Conservation (phyloP, 495 filamentous ascomycete species). For the Penicillium longicatenatum region DNA sequence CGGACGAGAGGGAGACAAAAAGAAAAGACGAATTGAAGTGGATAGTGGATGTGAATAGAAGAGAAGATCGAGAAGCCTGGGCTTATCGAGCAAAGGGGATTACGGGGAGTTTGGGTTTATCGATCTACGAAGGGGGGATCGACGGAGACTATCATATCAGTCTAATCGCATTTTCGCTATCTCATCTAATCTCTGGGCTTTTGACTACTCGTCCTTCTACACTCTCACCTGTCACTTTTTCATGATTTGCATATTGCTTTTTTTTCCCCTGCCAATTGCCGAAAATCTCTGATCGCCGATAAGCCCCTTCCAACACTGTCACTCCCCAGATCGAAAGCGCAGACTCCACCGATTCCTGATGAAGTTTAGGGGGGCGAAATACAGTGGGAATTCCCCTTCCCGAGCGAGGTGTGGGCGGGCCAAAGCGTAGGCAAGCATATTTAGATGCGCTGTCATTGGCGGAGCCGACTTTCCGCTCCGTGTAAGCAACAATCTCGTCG, state of each 20-base stretch:
- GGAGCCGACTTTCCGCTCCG: background rate
- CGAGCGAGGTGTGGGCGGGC: constrained; percentile 20
- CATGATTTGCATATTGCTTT: constrained; percentile 13
- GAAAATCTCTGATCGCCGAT: constrained; percentile 12
- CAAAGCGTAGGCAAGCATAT: constrained; percentile 35
- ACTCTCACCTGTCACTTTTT: constrained; percentile 6
- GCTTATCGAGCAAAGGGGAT: constrained; percentile 14
- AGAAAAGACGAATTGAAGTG: background rate
- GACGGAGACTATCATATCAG: constrained; percentile 24
- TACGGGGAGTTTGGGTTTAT: constrained; percentile 30
- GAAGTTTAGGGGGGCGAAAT: constrained; percentile 29
- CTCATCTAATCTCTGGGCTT: constrained; percentile 25
- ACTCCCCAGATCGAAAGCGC: constrained; percentile 37
- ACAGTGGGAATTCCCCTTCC: constrained; percentile 32
- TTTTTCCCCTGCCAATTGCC: background rate
- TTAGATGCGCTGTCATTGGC: constrained; percentile 29
- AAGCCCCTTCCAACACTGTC: constrained; percentile 11
- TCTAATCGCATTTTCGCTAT: constrained; percentile 14
- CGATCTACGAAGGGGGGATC: constrained; percentile 38
- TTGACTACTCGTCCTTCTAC: constrained; percentile 3
- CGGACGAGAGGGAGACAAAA: background rate
- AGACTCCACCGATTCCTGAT: constrained; percentile 37
- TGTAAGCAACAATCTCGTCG: constrained; percentile 32
- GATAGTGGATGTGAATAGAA: background rate
- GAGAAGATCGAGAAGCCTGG: background rate